phyloP scores from a whole-genome alignment of 2,329 filamentous ascomycete genomes.

The Chalaropsis ovoidea region DNA sequence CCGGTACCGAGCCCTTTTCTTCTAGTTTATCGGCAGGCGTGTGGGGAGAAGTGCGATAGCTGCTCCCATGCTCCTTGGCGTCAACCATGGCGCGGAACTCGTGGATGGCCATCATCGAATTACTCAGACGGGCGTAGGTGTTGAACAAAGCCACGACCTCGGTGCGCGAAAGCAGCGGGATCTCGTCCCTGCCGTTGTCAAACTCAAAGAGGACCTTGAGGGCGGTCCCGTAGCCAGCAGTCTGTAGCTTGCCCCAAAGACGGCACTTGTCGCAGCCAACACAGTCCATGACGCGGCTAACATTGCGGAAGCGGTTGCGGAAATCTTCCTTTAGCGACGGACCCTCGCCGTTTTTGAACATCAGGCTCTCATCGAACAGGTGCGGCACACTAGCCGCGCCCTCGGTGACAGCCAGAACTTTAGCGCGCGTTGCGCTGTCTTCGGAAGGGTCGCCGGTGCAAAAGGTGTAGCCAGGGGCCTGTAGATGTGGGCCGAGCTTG shows the following conservation, averaged over 20 bases:
- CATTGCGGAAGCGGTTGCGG: slow-evolving; percentile 91
- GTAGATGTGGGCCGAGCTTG: slow-evolving; percentile 74
- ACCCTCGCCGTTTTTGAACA: slow-evolving; percentile 75
- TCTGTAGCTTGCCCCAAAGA: slow-evolving; percentile 95
- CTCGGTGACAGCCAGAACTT: slow-evolving; percentile 66
- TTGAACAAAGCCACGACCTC: slow-evolving; percentile 93
- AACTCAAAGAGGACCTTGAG: slow-evolving; percentile 95
- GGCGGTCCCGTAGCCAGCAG: slow-evolving; percentile 85
- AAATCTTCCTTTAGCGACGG: slow-evolving; percentile 90
- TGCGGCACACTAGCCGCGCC: slow-evolving; percentile 58
- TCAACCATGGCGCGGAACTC: slow-evolving; percentile 55
- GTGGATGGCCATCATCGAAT: slow-evolving; percentile 64
- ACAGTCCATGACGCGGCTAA: slow-evolving; percentile 95
- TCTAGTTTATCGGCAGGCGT: neutral
- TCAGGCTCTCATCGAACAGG: slow-evolving; percentile 89
- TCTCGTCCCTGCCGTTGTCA: slow-evolving; percentile 55
- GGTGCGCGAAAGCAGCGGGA: slow-evolving; percentile 68
- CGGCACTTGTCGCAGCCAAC: slow-evolving; percentile 98
- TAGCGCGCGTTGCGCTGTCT: slow-evolving; percentile 67
- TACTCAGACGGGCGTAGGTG: slow-evolving; percentile 77
- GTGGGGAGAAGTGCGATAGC: neutral
- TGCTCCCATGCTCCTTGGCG: slow-evolving; percentile 30
- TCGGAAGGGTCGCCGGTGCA: slow-evolving; percentile 76
- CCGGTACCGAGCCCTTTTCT: neutral
- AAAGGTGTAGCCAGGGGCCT: slow-evolving; percentile 65